These are phyloP conservation scores for Erythrophleum fordii DNA, from an alignment of 306 rosid genomes.

Conservation along the genomic window DNA sequence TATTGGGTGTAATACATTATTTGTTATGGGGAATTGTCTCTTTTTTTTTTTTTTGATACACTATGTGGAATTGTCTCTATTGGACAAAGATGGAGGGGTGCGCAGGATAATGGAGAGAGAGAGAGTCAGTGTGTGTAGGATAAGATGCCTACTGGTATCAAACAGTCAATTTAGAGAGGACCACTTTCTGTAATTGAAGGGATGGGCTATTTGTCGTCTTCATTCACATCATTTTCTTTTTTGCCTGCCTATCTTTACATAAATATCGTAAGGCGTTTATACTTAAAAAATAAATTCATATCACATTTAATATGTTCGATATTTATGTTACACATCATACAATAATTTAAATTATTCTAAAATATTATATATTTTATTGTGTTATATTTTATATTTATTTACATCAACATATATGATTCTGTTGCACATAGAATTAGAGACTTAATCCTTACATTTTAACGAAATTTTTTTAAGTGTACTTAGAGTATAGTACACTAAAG, in stretches of 20 bases:
- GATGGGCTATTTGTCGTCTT: conserved; percentile 79
- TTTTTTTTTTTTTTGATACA: too few species aligned
- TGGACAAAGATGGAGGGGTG: conserved; percentile 52
- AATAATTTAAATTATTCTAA: not conserved
- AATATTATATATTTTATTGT: not conserved
- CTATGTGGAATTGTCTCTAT: conserved; percentile 49
- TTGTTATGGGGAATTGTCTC: conserved; percentile 45
- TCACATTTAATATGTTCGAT: too few species aligned
- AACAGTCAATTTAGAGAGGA: conserved; percentile 74
- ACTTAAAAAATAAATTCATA: not conserved
- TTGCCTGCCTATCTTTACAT: conserved; percentile 22
- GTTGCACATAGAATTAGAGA: not conserved
- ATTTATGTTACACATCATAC: too few species aligned
- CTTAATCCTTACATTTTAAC: not conserved
- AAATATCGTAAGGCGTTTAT: not conserved
- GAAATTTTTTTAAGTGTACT: too few species aligned
- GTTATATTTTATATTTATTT: not conserved
- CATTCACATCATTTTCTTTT: conserved; percentile 39
- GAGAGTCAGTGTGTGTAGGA: conserved; percentile 59
- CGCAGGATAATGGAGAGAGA: conserved; percentile 62
- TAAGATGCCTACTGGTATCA: conserved; percentile 66
- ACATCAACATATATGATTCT: not conserved
- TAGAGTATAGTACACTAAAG: too few species aligned
- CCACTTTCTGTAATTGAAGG: conserved; percentile 82
- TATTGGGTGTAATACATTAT: conserved; percentile 3